Base-by-base conservation (phyloP, 2,329 filamentous ascomycete genomes). In the Annulohypoxylon truncatum region DNA sequence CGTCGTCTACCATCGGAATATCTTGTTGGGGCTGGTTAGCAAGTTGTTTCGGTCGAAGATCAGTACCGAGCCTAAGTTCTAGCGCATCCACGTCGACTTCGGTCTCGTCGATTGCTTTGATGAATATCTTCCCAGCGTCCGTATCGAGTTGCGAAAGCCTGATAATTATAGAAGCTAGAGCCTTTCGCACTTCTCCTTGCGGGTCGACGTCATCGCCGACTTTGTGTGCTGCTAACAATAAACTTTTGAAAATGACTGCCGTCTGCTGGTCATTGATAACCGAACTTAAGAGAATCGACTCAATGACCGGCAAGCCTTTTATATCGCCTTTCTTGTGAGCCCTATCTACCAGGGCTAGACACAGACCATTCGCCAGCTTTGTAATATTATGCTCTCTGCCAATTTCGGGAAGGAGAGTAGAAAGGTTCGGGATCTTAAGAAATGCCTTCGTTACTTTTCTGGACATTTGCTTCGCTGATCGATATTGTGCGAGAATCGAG, bases 401-500 rank as follows among this genome's bases (percentile, higher is more conserved):
- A 68, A 94, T 84, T 31, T 88, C 84, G 1, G 85, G 78, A 1
- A 95, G 81, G 10, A 87, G 83, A 38, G 80, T 79, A n/a, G 86
- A 81, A 24, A 94, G 80, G 48, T 88, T 82, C 0, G 86, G 82
- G 18, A 92, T 80, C 67, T 88, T 90, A 65, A 93, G 80, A 4
- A 96, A 78, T 8, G 87, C 87, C 76, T 89, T 93, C 28, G 90
- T 85, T 3, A 95, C 89, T 66, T 87, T 87, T 73, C 84, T 86
- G 0, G 92, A 90, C 61, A 97, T 84, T 67, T 87, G 87, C 66
- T 89, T 87, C 3, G 89, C 86, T 2, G 89, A 89, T 75, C 92
- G 89, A 77, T 94, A 90, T 75, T 97, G 92, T 1, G 93, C 91
- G 42, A 98, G 82, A 18, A 97, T 89, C 3, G 92, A 89, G 56